phyloP scores from a whole-genome alignment of 2,329 filamentous ascomycete genomes.

The Talaromyces sp. region DNA sequence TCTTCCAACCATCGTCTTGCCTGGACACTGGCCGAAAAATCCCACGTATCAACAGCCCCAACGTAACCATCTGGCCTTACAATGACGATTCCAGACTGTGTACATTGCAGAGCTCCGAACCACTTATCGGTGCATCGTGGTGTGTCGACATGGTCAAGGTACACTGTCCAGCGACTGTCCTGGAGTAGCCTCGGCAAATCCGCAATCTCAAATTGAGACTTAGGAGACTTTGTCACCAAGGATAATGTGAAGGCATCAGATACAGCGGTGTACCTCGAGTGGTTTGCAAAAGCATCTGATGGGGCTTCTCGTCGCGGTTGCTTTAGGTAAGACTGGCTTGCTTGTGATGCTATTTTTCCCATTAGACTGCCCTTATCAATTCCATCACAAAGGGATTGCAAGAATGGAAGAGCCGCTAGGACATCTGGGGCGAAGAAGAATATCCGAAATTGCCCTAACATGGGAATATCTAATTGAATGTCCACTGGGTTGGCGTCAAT shows the following conservation, averaged over 20 bases:
- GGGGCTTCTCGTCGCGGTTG: background rate
- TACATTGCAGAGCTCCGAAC: background rate
- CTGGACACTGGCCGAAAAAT: background rate
- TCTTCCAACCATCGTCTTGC: background rate
- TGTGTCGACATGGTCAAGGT: conserved; percentile 63
- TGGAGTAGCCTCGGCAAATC: conserved; percentile 62
- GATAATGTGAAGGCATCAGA: conserved; percentile 68
- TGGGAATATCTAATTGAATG: conserved; percentile 72
- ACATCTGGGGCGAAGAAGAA: conserved; percentile 68
- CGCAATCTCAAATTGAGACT: conserved; percentile 61
- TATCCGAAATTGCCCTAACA: conserved; percentile 72
- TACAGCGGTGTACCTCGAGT: conserved; percentile 59
- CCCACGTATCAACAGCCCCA: conserved; percentile 4
- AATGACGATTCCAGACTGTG: conserved; percentile 6
- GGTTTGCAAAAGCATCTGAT: background rate
- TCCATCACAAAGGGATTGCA: background rate
- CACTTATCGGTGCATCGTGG: conserved; percentile 58
- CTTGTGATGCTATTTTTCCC: background rate
- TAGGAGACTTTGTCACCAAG: conserved; percentile 64
- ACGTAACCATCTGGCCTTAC: conserved; percentile 8
- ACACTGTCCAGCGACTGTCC: conserved; percentile 68
- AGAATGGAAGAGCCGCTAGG: background rate
- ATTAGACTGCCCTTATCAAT: background rate
- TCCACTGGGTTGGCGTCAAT: conserved; percentile 76
- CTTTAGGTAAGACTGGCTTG: background rate